Evolutionary conservation across 768 basidiomycete genomes (phyloP).

Genomic region (Panaeolus cyanescens): DNA sequence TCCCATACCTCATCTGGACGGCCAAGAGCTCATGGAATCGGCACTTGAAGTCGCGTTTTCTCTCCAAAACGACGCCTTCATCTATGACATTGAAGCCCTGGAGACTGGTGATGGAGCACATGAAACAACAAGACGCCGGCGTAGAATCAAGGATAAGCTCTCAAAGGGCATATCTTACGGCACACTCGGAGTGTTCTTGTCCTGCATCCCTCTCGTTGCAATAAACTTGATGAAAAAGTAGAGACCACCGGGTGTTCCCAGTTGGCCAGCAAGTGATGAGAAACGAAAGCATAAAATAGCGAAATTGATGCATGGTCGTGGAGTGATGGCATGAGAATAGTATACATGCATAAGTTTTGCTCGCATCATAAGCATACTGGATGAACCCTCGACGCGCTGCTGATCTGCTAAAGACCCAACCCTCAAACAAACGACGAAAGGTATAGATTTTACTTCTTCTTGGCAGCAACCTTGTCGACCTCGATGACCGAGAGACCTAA

Average conservation of each 20-base stretch:
- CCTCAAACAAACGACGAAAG: slow-evolving; percentile 18
- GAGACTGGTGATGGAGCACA: slow-evolving; percentile 16
- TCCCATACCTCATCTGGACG: slow-evolving; percentile 74
- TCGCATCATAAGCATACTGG: slow-evolving; percentile 22
- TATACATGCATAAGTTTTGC: slow-evolving; percentile 32
- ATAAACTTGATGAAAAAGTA: slow-evolving; percentile 6
- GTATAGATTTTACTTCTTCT: slow-evolving; percentile 66
- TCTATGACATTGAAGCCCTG: slow-evolving; percentile 35
- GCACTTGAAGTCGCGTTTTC: slow-evolving; percentile 18
- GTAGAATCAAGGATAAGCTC: slow-evolving; percentile 21
- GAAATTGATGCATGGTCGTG: slow-evolving; percentile 23
- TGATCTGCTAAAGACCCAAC: slow-evolving; percentile 10
- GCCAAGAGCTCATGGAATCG: slow-evolving; percentile 52
- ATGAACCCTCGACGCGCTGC: slow-evolving; percentile 8
- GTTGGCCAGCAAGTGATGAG: slow-evolving; percentile 7
- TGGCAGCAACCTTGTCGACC: slow-evolving; percentile 56
- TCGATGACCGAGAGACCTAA: slow-evolving; percentile 74
- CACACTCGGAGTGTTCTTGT: slow-evolving; percentile 10
- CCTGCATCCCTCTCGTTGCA: slow-evolving; percentile 16
- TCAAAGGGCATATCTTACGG: not conserved
- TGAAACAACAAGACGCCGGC: slow-evolving; percentile 8
- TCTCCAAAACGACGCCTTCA: slow-evolving; percentile 4
- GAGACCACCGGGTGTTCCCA: not conserved
- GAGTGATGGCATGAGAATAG: slow-evolving; percentile 17
- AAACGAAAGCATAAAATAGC: slow-evolving; percentile 16